phyloP scores from a whole-genome alignment of 2,329 filamentous ascomycete species.

The Zymoseptoria crescenta region DNA sequence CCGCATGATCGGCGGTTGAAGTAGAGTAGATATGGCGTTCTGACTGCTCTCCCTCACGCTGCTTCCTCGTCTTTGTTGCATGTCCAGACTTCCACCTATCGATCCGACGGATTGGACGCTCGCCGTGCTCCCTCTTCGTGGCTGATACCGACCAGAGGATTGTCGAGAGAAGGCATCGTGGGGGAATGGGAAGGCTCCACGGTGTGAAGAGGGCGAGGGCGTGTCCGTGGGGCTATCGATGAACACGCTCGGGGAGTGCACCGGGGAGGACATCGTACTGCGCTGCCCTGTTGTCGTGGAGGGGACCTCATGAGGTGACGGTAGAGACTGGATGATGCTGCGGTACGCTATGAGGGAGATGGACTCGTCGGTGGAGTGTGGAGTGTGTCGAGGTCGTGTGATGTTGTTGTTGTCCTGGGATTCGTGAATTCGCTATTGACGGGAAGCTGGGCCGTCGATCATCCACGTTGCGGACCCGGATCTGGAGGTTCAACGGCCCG shows the following conservation, averaged over 20 bases:
- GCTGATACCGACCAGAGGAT: slow-evolving; percentile 42
- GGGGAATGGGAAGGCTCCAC: slow-evolving; percentile 49
- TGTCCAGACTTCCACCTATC: slow-evolving; percentile 75
- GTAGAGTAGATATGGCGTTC: slow-evolving; percentile 91
- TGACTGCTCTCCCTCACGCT: slow-evolving; percentile 66
- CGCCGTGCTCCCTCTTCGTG: slow-evolving; percentile 70
- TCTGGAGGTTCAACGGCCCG: neutral
- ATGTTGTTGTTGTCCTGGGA: neutral
- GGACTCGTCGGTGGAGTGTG: neutral
- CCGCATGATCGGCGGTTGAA: slow-evolving; percentile 81
- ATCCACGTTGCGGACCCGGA: too few relatives aligned
- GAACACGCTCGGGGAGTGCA: slow-evolving; percentile 51
- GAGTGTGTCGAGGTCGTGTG: too few relatives aligned
- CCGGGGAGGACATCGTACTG: slow-evolving; percentile 21
- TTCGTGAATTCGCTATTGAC: neutral
- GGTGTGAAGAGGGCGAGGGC: slow-evolving; percentile 34
- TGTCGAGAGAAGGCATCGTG: slow-evolving; percentile 43
- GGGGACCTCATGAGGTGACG: slow-evolving; percentile 17
- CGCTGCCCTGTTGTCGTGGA: slow-evolving; percentile 1
- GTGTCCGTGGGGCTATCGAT: slow-evolving; percentile 41
- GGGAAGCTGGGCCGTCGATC: neutral
- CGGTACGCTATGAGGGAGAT: neutral
- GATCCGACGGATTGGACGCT: slow-evolving; percentile 69
- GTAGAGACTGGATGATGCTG: neutral
- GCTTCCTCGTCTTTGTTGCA: slow-evolving; percentile 50